Evolutionary conservation across 202 grass and related monocot genomes (phyloP).

Genomic region (Alloteropsis angusta): DNA sequence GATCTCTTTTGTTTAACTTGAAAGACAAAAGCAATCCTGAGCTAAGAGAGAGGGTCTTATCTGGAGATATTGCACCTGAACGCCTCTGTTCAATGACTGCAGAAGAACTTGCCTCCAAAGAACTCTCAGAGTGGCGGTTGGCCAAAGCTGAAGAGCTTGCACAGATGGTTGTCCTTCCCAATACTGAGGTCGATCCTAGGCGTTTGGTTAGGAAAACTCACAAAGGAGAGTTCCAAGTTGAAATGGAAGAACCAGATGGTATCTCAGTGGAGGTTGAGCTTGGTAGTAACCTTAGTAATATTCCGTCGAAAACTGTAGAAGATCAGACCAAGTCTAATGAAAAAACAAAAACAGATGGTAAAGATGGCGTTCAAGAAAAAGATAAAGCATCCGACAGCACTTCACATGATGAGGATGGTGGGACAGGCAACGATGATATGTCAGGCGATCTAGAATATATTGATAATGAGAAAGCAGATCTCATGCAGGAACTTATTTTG

Average conservation of each 20-base stretch:
- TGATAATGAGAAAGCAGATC: conserved; percentile 62
- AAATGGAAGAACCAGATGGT: conserved; percentile 66
- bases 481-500: conserved; percentile 94
- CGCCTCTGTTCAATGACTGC: conserved; percentile 83
- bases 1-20: conserved; percentile 92
- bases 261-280: conserved; percentile 70
- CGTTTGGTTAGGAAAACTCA: conserved; percentile 92
- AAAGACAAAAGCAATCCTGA: conserved; percentile 93
- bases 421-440: conserved; percentile 29
- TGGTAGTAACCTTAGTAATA: conserved; percentile 40
- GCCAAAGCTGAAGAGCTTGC: conserved; percentile 89
- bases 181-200: conserved; percentile 66
- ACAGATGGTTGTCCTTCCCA: conserved; percentile 79
- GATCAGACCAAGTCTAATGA: conserved; percentile 34
- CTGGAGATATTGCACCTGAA: conserved; percentile 75
- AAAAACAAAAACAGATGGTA: conserved; percentile 27
- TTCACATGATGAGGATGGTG: conserved; percentile 28
- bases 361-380: conserved; percentile 31
- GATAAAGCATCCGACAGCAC: conserved; percentile 43
- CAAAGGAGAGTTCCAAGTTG: conserved; percentile 96
- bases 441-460: conserved; percentile 39
- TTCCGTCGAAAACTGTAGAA: conserved; percentile 41
- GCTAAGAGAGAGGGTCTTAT: conserved; percentile 72
- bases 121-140: conserved; percentile 80
- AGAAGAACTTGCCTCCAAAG: conserved; percentile 90